Conservation (phyloP, 306 rosid genomes). For the Arachis hypogaea region DNA sequence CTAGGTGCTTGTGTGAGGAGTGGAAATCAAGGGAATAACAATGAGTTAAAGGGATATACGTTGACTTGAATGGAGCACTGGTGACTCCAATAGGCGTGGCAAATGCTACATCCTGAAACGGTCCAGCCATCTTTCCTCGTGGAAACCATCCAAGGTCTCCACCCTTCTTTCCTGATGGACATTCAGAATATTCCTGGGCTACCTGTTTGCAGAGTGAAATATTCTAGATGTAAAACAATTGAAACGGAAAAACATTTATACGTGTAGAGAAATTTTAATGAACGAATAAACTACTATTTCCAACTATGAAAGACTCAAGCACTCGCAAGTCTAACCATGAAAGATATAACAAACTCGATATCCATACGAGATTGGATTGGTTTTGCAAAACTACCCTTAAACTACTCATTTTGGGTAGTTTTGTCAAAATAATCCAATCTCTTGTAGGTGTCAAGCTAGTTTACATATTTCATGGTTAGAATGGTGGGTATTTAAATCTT, state of each 20-base stretch:
- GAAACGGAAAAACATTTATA: constrained; percentile 1
- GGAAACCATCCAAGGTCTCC: constrained; percentile 99
- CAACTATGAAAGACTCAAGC: too few relatives aligned
- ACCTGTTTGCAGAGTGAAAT: constrained; percentile 47
- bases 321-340: too few relatives aligned
- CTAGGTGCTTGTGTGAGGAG: constrained; percentile 16
- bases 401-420: too few relatives aligned
- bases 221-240: constrained; percentile 20
- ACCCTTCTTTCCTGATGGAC: constrained; percentile 98
- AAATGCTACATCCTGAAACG: constrained; percentile 97
- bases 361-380: too few relatives aligned
- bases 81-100: constrained; percentile 78
- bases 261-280: neutral
- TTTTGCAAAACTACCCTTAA: too few relatives aligned
- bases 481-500: too few relatives aligned
- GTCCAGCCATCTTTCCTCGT: constrained; percentile 98
- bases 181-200: constrained; percentile 94
- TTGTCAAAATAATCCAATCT: too few relatives aligned
- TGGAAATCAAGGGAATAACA: constrained; percentile 1
- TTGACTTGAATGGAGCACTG: constrained; percentile 90
- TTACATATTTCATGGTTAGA: too few relatives aligned
- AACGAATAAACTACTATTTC: neutral
- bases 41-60: constrained; percentile 52
- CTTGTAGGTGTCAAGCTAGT: too few relatives aligned
- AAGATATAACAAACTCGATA: too few relatives aligned